Conservation (phyloP, 805 yeast species). For the Yarrowia phangngaensis region DNA sequence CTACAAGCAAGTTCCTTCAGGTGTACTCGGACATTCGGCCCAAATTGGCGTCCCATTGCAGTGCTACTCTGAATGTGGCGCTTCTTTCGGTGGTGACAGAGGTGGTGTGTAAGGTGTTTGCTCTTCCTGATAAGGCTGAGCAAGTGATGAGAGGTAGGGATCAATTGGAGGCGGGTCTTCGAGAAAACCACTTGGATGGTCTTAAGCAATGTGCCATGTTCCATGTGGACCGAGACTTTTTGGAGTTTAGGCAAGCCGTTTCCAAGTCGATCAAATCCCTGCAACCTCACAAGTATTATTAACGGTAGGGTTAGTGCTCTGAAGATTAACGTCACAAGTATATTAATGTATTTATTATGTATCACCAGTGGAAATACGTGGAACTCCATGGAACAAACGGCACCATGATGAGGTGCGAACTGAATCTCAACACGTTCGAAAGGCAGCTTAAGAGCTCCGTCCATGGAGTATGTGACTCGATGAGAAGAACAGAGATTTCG, state of each 20-base stretch:
- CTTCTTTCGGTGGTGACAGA: constrained; percentile 9
- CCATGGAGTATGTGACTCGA: no score
- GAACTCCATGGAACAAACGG: no score
- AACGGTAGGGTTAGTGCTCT: no score
- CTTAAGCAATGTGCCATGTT: background rate
- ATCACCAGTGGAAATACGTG: no score
- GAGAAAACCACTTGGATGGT: constrained; percentile 2
- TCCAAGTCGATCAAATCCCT: background rate
- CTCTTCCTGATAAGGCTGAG: constrained; percentile 12
- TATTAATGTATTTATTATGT: background rate
- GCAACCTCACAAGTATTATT: constrained; percentile 23
- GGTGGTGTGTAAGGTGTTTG: constrained; percentile 18
- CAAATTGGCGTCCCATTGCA: constrained; percentile 21
- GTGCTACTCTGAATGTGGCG: constrained; percentile 16
- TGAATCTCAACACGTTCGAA: no score
- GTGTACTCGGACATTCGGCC: constrained; percentile 19
- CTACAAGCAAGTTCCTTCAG: constrained; percentile 8
- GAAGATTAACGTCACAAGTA: background rate
- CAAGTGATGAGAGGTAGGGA: constrained; percentile 17
- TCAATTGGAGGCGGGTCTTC: background rate
- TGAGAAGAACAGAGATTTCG: no score
- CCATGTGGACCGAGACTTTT: background rate
- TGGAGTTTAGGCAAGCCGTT: background rate
- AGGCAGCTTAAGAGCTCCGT: no score
- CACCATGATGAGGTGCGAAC: no score